phyloP scores from a whole-genome alignment of 306 rosid genomes.

The Inga oerstediana region DNA sequence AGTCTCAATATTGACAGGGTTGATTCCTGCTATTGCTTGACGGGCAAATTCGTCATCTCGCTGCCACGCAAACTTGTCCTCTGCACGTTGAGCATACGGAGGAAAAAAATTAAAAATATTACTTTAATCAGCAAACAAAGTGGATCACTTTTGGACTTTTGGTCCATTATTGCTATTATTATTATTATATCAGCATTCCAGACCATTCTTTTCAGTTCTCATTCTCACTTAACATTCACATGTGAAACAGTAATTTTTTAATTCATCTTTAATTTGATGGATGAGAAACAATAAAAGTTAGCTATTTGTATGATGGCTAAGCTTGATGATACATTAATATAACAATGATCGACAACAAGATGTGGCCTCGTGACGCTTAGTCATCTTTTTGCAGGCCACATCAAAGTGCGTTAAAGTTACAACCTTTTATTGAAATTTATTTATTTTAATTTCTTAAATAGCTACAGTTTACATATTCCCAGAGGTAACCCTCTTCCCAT shows the following conservation, averaged over 20 bases:
- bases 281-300: slow-evolving; percentile 1
- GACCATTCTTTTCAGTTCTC: not conserved
- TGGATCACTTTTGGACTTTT: not conserved
- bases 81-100: slow-evolving; percentile 33
- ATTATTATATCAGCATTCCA: not conserved
- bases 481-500: too few species aligned
- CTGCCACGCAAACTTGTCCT: too few species aligned
- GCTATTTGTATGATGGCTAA: not conserved
- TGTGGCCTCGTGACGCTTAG: not conserved
- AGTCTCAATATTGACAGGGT: too few species aligned
- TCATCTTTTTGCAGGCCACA: not conserved
- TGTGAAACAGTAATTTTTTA: not conserved
- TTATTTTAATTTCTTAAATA: too few species aligned
- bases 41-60: too few species aligned
- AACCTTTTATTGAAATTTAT: not conserved
- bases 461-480: too few species aligned
- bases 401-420: not conserved
- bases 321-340: not conserved
- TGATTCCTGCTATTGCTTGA: too few species aligned
- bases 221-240: not conserved
- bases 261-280: not conserved
- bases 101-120: not conserved
- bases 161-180: not conserved
- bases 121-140: slow-evolving; percentile 2
- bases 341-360: not conserved